Evolutionary conservation across 129 eudicot species (phyloP).

Genomic region (Rutidosis leptorrhynchoides): DNA sequence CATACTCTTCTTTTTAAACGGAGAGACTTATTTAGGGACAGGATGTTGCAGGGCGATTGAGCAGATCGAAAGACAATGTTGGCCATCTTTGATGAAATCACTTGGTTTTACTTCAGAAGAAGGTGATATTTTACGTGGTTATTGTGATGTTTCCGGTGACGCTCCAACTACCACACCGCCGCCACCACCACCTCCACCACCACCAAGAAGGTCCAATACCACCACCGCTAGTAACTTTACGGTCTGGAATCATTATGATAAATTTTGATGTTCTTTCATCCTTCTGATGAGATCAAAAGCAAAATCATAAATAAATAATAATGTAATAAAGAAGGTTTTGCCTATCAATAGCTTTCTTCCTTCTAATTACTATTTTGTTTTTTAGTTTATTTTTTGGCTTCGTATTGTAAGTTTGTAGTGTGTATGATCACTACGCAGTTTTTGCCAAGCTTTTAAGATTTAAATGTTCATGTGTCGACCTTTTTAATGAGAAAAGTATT

Average conservation of each 20-base stretch:
- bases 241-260: not conserved
- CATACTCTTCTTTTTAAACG: slow-evolving; percentile 58
- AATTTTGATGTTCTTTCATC: slow-evolving; percentile 13
- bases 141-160: slow-evolving; percentile 43
- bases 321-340: slow-evolving; percentile 22
- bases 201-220: slow-evolving; percentile 3
- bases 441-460: not conserved
- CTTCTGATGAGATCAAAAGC: not conserved
- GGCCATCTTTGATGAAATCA: slow-evolving; percentile 59
- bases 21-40: slow-evolving; percentile 53
- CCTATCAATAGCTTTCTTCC: not conserved
- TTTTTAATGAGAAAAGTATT: too few relatives aligned
- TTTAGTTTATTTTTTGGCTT: too few relatives aligned
- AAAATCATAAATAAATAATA: slow-evolving; percentile 2
- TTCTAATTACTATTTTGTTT: not conserved
- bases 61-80: slow-evolving; percentile 44
- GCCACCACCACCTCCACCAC: slow-evolving; percentile 1
- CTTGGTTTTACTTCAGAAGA: slow-evolving; percentile 55
- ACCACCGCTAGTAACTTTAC: not conserved
- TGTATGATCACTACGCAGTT: not conserved
- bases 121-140: slow-evolving; percentile 58
- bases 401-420: not conserved
- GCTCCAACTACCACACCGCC: slow-evolving; percentile 26
- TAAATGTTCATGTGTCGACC: not conserved
- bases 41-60: slow-evolving; percentile 54